A percentile compares a stretch with the other conserved stretches of the same genome.
phyloP scores from a whole-genome alignment of 2,329 filamentous ascomycete genomes.

The Ophiocordyceps robertsii region DNA sequence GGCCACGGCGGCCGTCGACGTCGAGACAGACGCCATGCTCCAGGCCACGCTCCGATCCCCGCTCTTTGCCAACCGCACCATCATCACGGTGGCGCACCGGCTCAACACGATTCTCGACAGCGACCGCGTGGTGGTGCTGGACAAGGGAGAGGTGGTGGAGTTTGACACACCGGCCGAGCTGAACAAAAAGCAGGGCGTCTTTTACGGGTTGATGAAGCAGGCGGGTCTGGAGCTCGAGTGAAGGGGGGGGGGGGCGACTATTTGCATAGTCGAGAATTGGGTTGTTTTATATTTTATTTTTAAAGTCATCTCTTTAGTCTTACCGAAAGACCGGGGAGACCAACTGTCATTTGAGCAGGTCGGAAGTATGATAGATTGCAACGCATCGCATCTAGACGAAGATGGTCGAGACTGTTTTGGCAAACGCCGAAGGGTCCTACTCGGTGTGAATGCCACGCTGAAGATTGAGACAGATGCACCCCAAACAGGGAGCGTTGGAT shows the following conservation, averaged over 20 bases:
- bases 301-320: too few species aligned
- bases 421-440: too few species aligned
- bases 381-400: too few species aligned
- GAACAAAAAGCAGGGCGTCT: conserved; percentile 61
- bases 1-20: conserved; percentile 68
- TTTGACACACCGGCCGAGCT: conserved; percentile 79
- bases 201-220: conserved; percentile 85
- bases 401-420: too few species aligned
- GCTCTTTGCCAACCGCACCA: conserved; percentile 78
- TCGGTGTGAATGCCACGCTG: too few species aligned
- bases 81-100: conserved; percentile 95
- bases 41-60: conserved; percentile 50
- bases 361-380: too few species aligned
- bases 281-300: too few species aligned
- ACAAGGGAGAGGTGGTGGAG: conserved; percentile 79
- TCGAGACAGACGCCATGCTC: conserved; percentile 54
- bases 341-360: too few species aligned
- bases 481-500: too few species aligned
- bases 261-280: not conserved
- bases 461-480: too few species aligned
- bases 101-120: conserved; percentile 91
- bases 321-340: too few species aligned
- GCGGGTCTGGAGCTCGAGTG: conserved; percentile 50
- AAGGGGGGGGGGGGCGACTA: not conserved
- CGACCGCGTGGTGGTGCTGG: conserved; percentile 86